Percentiles rank a stretch among this genome's conserved stretches.
phyloP scores from a whole-genome alignment of 306 rosid genomes.

The Cucumis melo region DNA sequence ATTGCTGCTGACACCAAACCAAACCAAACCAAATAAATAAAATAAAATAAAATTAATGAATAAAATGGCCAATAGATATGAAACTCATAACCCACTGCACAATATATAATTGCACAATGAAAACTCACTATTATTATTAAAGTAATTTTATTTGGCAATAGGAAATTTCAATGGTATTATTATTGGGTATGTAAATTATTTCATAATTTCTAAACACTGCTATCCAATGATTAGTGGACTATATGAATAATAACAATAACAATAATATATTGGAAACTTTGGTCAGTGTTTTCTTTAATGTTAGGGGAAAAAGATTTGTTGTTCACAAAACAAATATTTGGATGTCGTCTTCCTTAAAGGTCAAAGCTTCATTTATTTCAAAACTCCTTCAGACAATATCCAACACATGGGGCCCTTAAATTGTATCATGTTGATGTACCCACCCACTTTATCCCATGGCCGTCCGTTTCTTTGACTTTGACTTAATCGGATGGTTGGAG shows the following conservation, averaged over 20 bases:
- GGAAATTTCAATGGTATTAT: background rate
- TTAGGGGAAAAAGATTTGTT: background rate
- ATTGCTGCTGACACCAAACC: background rate
- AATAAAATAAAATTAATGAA: background rate
- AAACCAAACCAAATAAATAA: background rate
- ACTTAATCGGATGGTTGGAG: background rate
- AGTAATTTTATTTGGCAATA: background rate
- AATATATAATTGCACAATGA: background rate
- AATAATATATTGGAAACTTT: background rate
- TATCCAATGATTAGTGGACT: background rate
- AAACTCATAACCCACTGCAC: background rate
- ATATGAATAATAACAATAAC: background rate
- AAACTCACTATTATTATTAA: background rate
- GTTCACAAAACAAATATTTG: background rate
- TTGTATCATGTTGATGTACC: background rate
- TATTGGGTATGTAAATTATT: background rate
- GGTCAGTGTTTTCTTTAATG: background rate
- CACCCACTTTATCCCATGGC: background rate
- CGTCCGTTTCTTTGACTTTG: background rate
- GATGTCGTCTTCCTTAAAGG: conserved; percentile 10
- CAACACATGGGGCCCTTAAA: conserved; percentile 18
- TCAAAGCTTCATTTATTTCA: conserved; percentile 25
- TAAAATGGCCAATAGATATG: background rate
- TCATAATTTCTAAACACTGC: background rate
- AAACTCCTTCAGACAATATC: conserved; percentile 21